These are phyloP conservation scores for Phlebiopsis flavidoalba DNA, from an alignment of 768 basidiomycete genomes.

Conservation along the genomic window DNA sequence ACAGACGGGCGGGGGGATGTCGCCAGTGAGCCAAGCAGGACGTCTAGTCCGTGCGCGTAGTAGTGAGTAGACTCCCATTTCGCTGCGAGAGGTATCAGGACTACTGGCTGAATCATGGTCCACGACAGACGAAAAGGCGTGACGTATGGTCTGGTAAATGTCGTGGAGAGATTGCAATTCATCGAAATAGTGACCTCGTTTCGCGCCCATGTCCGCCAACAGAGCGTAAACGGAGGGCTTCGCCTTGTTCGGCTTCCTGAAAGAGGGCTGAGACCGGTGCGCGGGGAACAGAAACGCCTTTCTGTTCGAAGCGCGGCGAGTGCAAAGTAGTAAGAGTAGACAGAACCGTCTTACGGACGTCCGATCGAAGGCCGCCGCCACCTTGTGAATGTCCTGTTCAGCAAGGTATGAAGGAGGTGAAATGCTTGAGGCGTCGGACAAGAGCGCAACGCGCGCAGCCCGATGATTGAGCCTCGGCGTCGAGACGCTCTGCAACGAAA, in stretches of 20 bases:
- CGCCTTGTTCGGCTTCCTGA: slow-evolving; percentile 50
- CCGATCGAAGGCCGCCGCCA: slow-evolving; percentile 71
- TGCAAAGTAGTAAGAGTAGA: slow-evolving; percentile 75
- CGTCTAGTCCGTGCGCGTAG: slow-evolving; percentile 80
- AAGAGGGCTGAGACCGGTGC: slow-evolving; percentile 67
- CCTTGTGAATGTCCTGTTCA: slow-evolving; percentile 73
- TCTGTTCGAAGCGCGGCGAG: slow-evolving; percentile 62
- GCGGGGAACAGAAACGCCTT: slow-evolving; percentile 50
- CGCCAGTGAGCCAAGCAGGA: slow-evolving; percentile 78
- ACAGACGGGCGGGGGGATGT: slow-evolving; percentile 64
- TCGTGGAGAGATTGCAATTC: slow-evolving; percentile 91
- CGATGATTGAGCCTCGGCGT: slow-evolving; percentile 47
- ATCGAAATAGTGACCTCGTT: slow-evolving; percentile 97
- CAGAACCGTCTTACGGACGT: slow-evolving; percentile 72
- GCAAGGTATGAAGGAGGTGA: slow-evolving; percentile 72
- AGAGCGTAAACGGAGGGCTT: slow-evolving; percentile 83
- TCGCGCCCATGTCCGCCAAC: slow-evolving; percentile 96
- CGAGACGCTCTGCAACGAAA: slow-evolving; percentile 63
- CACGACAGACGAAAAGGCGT: slow-evolving; percentile 60
- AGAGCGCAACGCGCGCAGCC: slow-evolving; percentile 56
- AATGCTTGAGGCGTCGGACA: slow-evolving; percentile 75
- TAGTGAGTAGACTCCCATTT: slow-evolving; percentile 54
- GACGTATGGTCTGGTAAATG: slow-evolving; percentile 86
- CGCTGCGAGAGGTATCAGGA: slow-evolving; percentile 68
- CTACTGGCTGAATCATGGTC: slow-evolving; percentile 46